Conservation (phyloP, 768 basidiomycete species). For the Leccinum obscurum region DNA sequence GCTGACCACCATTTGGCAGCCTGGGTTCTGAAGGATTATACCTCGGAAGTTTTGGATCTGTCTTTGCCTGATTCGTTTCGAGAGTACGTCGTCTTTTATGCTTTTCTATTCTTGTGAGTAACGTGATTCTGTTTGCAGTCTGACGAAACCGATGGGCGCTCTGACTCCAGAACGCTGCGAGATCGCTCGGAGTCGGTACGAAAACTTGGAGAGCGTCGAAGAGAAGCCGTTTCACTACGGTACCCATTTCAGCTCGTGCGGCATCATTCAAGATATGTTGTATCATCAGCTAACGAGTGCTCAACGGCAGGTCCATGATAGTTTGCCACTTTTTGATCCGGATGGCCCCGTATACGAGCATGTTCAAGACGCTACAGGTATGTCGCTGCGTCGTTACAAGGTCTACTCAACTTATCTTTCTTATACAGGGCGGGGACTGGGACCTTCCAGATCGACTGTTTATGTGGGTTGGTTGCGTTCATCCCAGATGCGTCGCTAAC, state of each 20-base stretch:
- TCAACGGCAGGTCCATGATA: conserved; percentile 69
- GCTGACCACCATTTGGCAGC: conserved; percentile 43
- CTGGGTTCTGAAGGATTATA: conserved; percentile 89
- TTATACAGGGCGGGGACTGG: conserved; percentile 83
- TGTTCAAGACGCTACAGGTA: conserved; percentile 88
- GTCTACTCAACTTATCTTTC: background rate
- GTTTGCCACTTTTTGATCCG: conserved; percentile 93
- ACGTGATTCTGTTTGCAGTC: conserved; percentile 40
- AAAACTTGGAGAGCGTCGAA: conserved; percentile 71
- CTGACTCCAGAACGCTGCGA: conserved; percentile 71
- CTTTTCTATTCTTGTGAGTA: background rate
- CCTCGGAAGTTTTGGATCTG: conserved; percentile 66
- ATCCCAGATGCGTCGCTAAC: conserved; percentile 6
- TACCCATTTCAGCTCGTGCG: conserved; percentile 84
- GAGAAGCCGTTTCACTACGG: conserved; percentile 93
- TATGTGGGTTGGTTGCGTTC: conserved; percentile 42
- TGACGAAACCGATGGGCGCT: conserved; percentile 90
- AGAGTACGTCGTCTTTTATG: conserved; percentile 52
- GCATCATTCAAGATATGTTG: background rate
- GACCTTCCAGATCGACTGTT: conserved; percentile 89
- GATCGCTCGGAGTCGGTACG: conserved; percentile 74
- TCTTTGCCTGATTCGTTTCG: conserved; percentile 61
- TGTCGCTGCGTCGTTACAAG: conserved; percentile 8
- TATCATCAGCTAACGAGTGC: conserved; percentile 3
- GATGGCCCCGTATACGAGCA: conserved; percentile 86